Percentiles rank a stretch among this genome's conserved stretches.
Conservation (phyloP, 768 basidiomycete genomes). For the Suillus americanus region DNA sequence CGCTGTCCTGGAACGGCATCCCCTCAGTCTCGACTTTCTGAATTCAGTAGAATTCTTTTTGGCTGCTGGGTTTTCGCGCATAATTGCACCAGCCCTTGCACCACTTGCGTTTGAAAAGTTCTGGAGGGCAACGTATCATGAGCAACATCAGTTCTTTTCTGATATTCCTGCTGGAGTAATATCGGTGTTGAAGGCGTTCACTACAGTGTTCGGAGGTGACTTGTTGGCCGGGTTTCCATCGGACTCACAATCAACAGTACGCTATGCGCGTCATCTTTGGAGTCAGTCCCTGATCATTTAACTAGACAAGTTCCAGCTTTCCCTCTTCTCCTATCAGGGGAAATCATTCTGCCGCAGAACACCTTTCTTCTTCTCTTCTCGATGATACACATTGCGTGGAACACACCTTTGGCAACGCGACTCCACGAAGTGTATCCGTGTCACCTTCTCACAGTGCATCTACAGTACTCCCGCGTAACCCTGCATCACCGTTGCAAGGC, state of each 20-base stretch:
- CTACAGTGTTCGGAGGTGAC: slow-evolving; percentile 48
- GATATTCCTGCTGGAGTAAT: slow-evolving; percentile 44
- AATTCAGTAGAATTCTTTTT: slow-evolving; percentile 45
- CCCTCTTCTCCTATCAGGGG: neutral
- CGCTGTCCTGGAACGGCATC: slow-evolving; percentile 34
- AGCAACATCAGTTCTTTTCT: slow-evolving; percentile 33
- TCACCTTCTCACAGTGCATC: neutral
- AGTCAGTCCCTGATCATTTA: neutral
- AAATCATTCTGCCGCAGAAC: neutral
- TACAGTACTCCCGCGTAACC: neutral
- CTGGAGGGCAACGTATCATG: slow-evolving; percentile 58
- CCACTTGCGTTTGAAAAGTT: slow-evolving; percentile 54
- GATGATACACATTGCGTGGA: neutral
- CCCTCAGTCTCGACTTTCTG: slow-evolving; percentile 43
- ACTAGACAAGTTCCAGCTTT: neutral
- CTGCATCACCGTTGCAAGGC: neutral
- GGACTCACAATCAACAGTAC: slow-evolving; percentile 33
- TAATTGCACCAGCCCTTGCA: slow-evolving; percentile 47
- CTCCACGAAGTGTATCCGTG: neutral
- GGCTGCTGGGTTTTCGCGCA: slow-evolving; percentile 48
- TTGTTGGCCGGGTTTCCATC: slow-evolving; percentile 46
- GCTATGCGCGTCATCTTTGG: neutral
- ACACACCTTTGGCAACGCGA: neutral
- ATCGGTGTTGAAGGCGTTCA: slow-evolving; percentile 44
- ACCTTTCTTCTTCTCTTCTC: neutral